Evolutionary conservation across 2,329 filamentous ascomycete species (phyloP).

Genomic region (Aureobasidium uvarum): DNA sequence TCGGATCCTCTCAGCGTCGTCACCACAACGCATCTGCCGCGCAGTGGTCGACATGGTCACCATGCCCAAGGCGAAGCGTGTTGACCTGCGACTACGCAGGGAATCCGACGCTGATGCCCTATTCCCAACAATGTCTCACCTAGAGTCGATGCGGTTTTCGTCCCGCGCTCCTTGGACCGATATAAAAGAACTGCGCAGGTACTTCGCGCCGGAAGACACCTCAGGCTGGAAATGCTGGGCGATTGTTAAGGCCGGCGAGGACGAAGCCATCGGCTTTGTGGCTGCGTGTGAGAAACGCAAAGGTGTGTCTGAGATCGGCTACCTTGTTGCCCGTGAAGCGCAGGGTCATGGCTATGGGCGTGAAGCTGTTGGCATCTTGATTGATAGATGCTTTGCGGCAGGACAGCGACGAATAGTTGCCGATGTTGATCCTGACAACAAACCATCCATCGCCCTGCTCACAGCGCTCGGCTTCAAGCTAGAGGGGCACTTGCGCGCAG

Average conservation of each 20-base stretch:
- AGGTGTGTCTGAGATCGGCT: conserved; percentile 4
- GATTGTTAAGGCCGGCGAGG: not conserved
- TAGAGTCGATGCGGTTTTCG: conserved; percentile 1
- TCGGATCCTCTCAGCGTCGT: too few species aligned
- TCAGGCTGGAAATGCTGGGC: conserved; percentile 4
- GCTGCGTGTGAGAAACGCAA: not conserved
- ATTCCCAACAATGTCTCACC: conserved; percentile 6
- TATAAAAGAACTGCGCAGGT: not conserved
- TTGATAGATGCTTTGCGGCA: not conserved
- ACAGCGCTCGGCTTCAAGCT: not conserved
- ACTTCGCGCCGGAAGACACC: not conserved
- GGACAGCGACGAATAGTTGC: not conserved
- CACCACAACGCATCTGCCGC: too few species aligned
- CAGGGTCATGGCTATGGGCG: not conserved
- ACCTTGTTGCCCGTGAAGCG: not conserved
- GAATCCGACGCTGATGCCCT: conserved; percentile 5
- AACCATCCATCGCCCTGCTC: not conserved
- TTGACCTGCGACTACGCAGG: not conserved
- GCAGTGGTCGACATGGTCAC: not conserved
- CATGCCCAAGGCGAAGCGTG: not conserved
- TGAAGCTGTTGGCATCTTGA: not conserved
- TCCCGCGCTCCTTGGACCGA: not conserved
- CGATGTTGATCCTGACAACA: conserved; percentile 10
- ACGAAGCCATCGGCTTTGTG: not conserved
- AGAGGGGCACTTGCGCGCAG: not conserved